phyloP scores from a whole-genome alignment of 2,329 filamentous ascomycete species.

The Pyrenochaeta sp. region DNA sequence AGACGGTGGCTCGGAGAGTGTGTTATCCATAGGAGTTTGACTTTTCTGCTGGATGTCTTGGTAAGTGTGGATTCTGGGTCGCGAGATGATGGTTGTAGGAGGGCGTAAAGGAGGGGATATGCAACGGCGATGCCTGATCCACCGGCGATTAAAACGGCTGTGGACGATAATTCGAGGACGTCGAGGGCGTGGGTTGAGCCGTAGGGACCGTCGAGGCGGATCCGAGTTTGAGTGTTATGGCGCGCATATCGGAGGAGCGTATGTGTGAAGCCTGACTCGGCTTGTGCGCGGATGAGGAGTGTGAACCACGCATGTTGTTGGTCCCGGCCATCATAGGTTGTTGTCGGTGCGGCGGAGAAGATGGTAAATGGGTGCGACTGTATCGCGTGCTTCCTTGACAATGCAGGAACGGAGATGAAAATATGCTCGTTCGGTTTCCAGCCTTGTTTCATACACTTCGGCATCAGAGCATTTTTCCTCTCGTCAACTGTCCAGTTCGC shows the following conservation, averaged over 20 bases:
- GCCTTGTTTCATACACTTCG: constrained; percentile 56
- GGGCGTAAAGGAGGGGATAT: constrained; percentile 67
- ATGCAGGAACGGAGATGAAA: constrained; percentile 66
- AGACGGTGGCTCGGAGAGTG: constrained; percentile 61
- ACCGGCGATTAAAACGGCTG: constrained; percentile 66
- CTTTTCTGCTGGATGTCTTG: constrained; percentile 33
- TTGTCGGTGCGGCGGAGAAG: constrained; percentile 65
- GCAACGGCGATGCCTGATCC: constrained; percentile 72
- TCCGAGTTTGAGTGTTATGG: constrained; percentile 52
- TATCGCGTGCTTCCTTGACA: constrained; percentile 61
- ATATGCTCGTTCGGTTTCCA: constrained; percentile 71
- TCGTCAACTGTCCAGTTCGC: constrained; percentile 52
- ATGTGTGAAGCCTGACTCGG: constrained; percentile 63
- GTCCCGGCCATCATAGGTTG: constrained; percentile 4
- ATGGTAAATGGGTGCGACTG: constrained; percentile 75
- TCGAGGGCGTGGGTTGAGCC: constrained; percentile 65
- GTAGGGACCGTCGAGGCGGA: constrained; percentile 72
- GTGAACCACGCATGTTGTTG: constrained; percentile 60
- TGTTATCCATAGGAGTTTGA: constrained; percentile 68
- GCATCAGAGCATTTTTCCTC: constrained; percentile 20
- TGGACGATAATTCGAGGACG: constrained; percentile 60
- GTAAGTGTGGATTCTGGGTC: constrained; percentile 21
- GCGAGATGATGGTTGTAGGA: constrained; percentile 44
- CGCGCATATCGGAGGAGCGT: constrained; percentile 63
- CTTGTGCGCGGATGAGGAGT: constrained; percentile 67